These are phyloP conservation scores for Seminavis robusta DNA, from an alignment of 108 stramenopile genomes.

Conservation along the genomic window DNA sequence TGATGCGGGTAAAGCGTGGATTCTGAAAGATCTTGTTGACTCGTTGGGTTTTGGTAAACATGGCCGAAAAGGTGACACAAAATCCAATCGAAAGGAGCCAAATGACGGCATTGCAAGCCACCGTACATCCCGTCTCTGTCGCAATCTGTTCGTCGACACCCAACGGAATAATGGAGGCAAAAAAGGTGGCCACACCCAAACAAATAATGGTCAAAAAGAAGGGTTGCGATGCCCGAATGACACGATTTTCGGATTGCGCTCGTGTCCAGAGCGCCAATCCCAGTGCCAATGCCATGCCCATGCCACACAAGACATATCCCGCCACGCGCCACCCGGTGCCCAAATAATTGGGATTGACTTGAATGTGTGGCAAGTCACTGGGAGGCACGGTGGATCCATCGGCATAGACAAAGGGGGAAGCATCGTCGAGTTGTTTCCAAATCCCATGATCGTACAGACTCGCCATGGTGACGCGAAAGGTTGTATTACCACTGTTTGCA, in stretches of 20 bases:
- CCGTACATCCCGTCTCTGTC: background rate
- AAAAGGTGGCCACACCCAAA: conserved; percentile 7
- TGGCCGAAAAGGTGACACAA: conserved; percentile 20
- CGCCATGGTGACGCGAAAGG: conserved; percentile 9
- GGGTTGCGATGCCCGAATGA: conserved; percentile 18
- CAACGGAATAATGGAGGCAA: conserved; percentile 20
- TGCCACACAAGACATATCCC: background rate
- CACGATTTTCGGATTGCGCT: background rate
- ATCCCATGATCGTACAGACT: conserved; percentile 23
- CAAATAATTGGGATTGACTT: conserved; percentile 5
- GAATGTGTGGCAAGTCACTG: conserved; percentile 25
- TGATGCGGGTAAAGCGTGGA: conserved; percentile 1
- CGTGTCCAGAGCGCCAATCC: conserved; percentile 8
- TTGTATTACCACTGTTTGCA: too few species aligned
- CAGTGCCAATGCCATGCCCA: conserved; percentile 6
- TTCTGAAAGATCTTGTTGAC: conserved; percentile 16
- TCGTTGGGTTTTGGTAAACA: conserved; percentile 32
- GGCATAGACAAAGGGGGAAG: conserved; percentile 29
- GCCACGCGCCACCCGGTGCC: background rate
- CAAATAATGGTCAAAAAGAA: conserved; percentile 17
- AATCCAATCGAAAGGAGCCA: conserved; percentile 32
- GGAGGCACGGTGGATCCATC: conserved; percentile 34
- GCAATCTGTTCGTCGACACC: conserved; percentile 5
- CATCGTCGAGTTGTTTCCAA: conserved; percentile 19
- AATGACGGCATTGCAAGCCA: conserved; percentile 8